A percentile compares a stretch with the other conserved stretches of the same genome.
Evolutionary conservation across 2,329 filamentous ascomycete genomes (phyloP).

Genomic region (Knufia petricola): DNA sequence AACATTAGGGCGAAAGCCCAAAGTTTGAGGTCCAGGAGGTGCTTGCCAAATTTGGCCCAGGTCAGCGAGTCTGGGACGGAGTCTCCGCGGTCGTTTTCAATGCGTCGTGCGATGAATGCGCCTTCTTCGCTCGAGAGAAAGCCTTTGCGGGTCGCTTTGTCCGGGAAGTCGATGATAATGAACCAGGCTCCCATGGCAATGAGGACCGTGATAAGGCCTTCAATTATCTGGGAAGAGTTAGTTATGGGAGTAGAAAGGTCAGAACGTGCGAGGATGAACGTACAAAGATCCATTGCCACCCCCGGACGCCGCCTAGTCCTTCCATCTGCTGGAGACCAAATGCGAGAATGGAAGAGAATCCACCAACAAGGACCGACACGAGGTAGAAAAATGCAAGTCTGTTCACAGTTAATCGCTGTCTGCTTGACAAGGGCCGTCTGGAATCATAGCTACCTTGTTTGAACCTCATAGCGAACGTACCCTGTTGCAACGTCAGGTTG

Average conservation of each 20-base stretch:
- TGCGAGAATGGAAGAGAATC: slow-evolving; percentile 37
- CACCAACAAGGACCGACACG: slow-evolving; percentile 38
- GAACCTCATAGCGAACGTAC: too few relatives aligned
- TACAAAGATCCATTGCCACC: slow-evolving; percentile 1
- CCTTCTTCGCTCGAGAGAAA: slow-evolving; percentile 25
- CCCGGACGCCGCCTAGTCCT: slow-evolving; percentile 8
- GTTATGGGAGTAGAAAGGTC: too few relatives aligned
- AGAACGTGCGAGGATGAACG: too few relatives aligned
- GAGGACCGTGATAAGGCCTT: slow-evolving; percentile 21
- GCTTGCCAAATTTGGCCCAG: slow-evolving; percentile 4
- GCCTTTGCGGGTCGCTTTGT: slow-evolving; percentile 23
- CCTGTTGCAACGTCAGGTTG: slow-evolving; percentile 11
- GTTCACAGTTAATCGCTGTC: slow-evolving; percentile 27
- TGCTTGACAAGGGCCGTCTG: too few relatives aligned
- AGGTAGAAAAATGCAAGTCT: slow-evolving; percentile 40
- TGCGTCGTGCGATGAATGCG: slow-evolving; percentile 7
- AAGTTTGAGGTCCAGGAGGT: slow-evolving; percentile 17
- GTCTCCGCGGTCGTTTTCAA: slow-evolving; percentile 8
- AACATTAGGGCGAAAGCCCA: slow-evolving; percentile 11
- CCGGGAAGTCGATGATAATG: slow-evolving; percentile 32
- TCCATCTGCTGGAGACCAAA: slow-evolving; percentile 27
- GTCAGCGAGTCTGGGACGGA: slow-evolving; percentile 9
- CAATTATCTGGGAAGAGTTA: too few relatives aligned
- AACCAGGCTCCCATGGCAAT: slow-evolving; percentile 22
- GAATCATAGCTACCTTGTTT: too few relatives aligned